phyloP scores from a whole-genome alignment of 345 rosid species.

The Leavenworthia alabamica region DNA sequence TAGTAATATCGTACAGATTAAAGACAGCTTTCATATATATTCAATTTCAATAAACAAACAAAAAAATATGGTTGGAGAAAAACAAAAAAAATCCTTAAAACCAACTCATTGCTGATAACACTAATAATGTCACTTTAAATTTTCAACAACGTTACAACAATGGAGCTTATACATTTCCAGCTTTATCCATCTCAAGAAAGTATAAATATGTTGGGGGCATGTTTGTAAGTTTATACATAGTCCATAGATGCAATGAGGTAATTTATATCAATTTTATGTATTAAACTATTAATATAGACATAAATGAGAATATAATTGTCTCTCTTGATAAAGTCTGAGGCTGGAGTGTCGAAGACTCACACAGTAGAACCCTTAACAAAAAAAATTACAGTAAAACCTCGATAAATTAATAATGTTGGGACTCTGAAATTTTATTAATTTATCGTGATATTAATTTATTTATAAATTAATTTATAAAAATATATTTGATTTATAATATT shows the following conservation, averaged over 20 bases:
- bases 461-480: too few relatives aligned
- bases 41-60: neutral
- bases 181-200: neutral
- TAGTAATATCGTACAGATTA: neutral
- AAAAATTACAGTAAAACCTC: too few relatives aligned
- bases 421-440: too few relatives aligned
- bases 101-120: neutral
- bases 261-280: neutral
- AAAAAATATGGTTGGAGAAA: too few relatives aligned
- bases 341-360: neutral
- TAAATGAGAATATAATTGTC: neutral
- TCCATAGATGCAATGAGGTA: neutral
- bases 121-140: neutral
- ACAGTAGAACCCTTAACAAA: neutral
- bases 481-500: too few relatives aligned
- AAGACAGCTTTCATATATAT: too few relatives aligned
- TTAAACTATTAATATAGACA: too few relatives aligned
- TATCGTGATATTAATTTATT: too few relatives aligned
- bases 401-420: too few relatives aligned
- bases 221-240: neutral
- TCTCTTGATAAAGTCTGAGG: neutral
- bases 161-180: neutral
- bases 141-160: neutral
- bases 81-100: neutral
- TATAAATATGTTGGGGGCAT: neutral